phyloP scores from a whole-genome alignment of 2,329 filamentous ascomycete species.

The Aspergillus neoniger region DNA sequence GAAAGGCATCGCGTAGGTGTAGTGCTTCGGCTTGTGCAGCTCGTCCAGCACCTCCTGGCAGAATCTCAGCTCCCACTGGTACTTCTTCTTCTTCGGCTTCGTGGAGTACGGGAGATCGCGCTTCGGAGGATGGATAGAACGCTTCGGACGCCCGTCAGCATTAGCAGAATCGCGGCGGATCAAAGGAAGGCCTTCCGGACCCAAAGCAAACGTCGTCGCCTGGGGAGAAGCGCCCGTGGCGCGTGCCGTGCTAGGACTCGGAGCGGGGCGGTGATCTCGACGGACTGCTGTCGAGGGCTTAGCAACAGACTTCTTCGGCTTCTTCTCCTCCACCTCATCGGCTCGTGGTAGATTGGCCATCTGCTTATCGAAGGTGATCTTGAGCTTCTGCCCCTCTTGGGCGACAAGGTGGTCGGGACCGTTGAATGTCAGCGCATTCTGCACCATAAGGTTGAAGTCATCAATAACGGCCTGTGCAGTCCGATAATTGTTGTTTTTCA shows the following conservation, averaged over 20 bases:
- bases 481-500: constrained; percentile 70
- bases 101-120: constrained; percentile 89
- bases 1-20: constrained; percentile 70
- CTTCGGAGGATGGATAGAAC: constrained; percentile 89
- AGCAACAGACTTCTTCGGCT: constrained; percentile 47
- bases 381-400: constrained; percentile 63
- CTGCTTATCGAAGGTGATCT: constrained; percentile 61
- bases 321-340: constrained; percentile 64
- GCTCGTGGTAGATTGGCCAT: constrained; percentile 62
- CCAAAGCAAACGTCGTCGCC: constrained; percentile 69
- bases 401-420: constrained; percentile 75
- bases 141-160: constrained; percentile 79
- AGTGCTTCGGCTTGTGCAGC: constrained; percentile 72
- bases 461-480: constrained; percentile 71
- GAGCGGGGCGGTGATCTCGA: constrained; percentile 50
- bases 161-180: constrained; percentile 84
- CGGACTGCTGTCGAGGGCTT: constrained; percentile 47
- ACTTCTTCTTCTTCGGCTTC: constrained; percentile 88
- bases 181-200: constrained; percentile 74
- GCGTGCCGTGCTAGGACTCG: constrained; percentile 43
- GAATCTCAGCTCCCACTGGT: constrained; percentile 85
- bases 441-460: constrained; percentile 75
- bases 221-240: constrained; percentile 34
- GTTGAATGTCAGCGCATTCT: constrained; percentile 82
- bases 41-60: constrained; percentile 80